phyloP scores from a whole-genome alignment of 2,329 filamentous ascomycete species.

The Trichophyton simii region DNA sequence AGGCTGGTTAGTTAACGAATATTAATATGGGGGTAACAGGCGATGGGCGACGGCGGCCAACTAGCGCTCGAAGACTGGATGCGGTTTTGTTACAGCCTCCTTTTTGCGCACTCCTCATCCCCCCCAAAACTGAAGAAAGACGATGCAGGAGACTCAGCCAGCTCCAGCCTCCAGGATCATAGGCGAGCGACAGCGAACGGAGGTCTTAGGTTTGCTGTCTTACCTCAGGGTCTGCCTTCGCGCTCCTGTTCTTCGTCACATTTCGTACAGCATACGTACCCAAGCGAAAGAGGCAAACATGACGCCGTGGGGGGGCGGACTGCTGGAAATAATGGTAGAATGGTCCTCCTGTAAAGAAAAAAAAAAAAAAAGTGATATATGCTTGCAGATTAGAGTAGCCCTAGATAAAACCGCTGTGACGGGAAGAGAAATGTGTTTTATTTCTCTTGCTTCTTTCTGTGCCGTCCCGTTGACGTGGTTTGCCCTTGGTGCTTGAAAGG shows the following conservation, averaged over 20 bases:
- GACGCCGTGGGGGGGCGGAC: neutral
- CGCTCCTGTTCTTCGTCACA: neutral
- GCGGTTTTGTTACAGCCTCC: slow-evolving; percentile 1
- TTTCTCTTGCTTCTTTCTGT: neutral
- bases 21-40: neutral
- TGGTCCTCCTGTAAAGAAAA: neutral
- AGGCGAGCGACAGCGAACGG: neutral
- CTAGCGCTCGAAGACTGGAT: neutral
- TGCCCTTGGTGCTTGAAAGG: neutral
- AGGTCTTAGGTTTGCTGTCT: slow-evolving; percentile 4
- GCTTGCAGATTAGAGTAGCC: neutral
- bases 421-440: neutral
- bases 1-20: neutral
- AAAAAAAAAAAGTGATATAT: neutral
- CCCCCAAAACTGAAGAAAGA: neutral
- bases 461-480: neutral
- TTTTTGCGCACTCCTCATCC: neutral
- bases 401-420: neutral
- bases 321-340: neutral
- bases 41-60: neutral
- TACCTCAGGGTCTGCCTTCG: neutral
- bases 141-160: neutral
- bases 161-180: neutral
- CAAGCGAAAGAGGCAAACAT: slow-evolving; percentile 1
- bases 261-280: neutral